Conservation (phyloP, 2,329 filamentous ascomycete species). For the Stemphylium lycopersici region DNA sequence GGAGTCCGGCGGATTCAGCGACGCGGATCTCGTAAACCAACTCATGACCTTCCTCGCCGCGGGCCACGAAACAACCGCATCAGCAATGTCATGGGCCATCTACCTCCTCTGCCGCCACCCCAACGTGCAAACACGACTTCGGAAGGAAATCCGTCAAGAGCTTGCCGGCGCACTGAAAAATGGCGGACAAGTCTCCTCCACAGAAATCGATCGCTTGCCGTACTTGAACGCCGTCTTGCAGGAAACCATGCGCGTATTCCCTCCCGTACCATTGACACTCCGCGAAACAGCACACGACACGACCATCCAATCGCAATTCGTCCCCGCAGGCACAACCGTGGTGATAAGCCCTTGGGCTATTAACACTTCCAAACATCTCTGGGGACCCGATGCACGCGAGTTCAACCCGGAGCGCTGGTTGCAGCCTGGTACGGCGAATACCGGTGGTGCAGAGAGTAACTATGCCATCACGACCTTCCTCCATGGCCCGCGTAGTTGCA, state of each 20-base stretch:
- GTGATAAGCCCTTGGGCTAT: constrained; percentile 69
- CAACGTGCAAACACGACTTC: constrained; percentile 55
- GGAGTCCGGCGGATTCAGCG: constrained; percentile 74
- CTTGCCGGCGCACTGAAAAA: constrained; percentile 52
- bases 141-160: constrained; percentile 56
- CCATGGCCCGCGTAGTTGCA: constrained; percentile 85
- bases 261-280: constrained; percentile 73
- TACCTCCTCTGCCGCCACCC: constrained; percentile 60
- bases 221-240: constrained; percentile 78
- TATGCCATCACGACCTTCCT: constrained; percentile 82
- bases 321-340: constrained; percentile 74
- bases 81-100: constrained; percentile 60
- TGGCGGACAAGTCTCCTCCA: constrained; percentile 54
- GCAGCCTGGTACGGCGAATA: constrained; percentile 57
- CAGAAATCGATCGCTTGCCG: constrained; percentile 73
- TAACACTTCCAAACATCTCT: constrained; percentile 72
- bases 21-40: constrained; percentile 84
- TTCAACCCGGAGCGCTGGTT: constrained; percentile 75
- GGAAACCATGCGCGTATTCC: constrained; percentile 75
- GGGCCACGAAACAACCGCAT: constrained; percentile 63
- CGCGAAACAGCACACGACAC: constrained; percentile 71
- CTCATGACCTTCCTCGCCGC: constrained; percentile 90
- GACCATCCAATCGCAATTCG: constrained; percentile 65
- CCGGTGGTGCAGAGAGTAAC: constrained; percentile 75
- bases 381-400: constrained; percentile 74